Percentiles rank a stretch among this genome's conserved stretches.
Evolutionary conservation across 495 filamentous ascomycete species (phyloP).

Genomic region (Xylaria longipes): DNA sequence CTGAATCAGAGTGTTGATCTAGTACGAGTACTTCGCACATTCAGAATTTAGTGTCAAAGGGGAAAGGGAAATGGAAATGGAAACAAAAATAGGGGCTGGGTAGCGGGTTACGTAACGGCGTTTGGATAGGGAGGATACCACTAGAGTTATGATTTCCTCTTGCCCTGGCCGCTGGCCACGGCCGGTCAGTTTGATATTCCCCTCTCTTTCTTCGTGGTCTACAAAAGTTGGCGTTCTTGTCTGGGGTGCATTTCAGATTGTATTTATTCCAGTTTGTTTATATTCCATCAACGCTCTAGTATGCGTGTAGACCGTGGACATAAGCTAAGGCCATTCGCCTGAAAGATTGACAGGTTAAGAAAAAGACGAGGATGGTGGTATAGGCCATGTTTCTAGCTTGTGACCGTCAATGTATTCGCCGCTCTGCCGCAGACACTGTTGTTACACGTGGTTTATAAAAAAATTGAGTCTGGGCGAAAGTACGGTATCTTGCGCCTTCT

Average conservation of each 20-base stretch:
- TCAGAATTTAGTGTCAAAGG: background rate
- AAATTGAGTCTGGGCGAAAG: background rate
- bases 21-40: background rate
- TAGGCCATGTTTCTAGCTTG: background rate
- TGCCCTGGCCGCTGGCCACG: background rate
- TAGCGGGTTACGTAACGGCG: constrained; percentile 33
- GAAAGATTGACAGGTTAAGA: background rate
- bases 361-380: background rate
- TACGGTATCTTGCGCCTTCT: background rate
- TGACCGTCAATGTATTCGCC: background rate
- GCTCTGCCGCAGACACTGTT: background rate
- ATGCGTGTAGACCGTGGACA: background rate
- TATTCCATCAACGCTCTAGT: background rate
- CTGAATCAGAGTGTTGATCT: background rate
- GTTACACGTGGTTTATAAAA: background rate
- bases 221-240: background rate
- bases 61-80: constrained; percentile 2
- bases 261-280: constrained; percentile 7
- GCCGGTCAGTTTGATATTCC: background rate
- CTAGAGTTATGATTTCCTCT: constrained; percentile 30
- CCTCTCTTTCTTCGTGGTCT: background rate
- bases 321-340: background rate
- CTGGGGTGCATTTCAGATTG: background rate
- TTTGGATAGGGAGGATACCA: constrained; percentile 43
- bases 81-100: constrained; percentile 33